Conservation (phyloP, 2,329 filamentous ascomycete species). For the Pseudocercospora crystallina region DNA sequence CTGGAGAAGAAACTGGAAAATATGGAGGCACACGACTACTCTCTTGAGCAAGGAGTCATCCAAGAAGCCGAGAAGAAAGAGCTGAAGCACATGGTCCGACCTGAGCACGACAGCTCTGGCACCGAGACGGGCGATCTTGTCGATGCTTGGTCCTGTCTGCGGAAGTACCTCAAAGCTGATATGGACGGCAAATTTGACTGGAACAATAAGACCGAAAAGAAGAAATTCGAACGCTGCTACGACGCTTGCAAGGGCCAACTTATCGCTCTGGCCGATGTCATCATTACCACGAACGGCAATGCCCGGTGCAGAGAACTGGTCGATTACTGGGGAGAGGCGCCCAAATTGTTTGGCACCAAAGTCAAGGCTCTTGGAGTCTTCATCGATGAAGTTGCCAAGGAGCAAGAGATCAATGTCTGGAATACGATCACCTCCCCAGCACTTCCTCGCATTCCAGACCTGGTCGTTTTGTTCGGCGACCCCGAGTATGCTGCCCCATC, state of each 20-base stretch:
- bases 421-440: constrained; percentile 12
- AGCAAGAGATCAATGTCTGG: constrained; percentile 21
- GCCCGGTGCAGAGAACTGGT: constrained; percentile 1
- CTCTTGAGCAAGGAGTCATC: neutral
- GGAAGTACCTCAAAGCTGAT: neutral
- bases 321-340: neutral
- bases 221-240: neutral
- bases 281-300: neutral
- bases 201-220: neutral
- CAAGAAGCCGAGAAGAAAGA: neutral
- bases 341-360: neutral
- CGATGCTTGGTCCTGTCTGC: neutral
- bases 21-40: neutral
- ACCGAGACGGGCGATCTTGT: neutral
- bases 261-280: neutral
- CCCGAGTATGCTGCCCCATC: constrained; percentile 9
- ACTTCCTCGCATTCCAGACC: constrained; percentile 10
- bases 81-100: neutral
- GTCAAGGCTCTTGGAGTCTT: constrained; percentile 9
- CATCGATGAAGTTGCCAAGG: constrained; percentile 20
- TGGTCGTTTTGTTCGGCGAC: constrained; percentile 22
- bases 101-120: neutral
- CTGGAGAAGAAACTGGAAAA: neutral
- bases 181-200: neutral
- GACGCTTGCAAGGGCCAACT: neutral